Evolutionary conservation across 306 rosid species (phyloP), one percentile per base, ranked within the genome.

Genomic region (Fagus sylvatica): DNA sequence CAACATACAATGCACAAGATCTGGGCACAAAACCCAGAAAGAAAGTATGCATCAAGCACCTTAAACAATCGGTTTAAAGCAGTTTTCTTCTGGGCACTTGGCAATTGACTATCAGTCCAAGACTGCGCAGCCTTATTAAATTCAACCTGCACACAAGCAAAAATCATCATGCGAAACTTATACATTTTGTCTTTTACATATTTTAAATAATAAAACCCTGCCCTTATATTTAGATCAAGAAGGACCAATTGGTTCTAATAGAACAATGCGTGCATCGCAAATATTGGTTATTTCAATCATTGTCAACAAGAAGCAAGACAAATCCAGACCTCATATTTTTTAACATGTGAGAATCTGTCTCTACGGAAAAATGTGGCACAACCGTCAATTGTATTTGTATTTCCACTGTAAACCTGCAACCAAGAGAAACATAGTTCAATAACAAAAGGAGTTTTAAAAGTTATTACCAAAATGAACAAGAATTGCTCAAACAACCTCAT

Each of bases 321-420:
- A 36, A 77, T 77, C 82, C 88, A 56, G 61, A 92, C 99, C 99
- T 95, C 99, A 53, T 95, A 95, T 95, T 95, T 95, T 79, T 95
- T 95, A 70, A 95, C 96, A 75, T 91, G 98, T 1, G 94, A 82
- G 80, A 96, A 96, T 90, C 96, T 93, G 81, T 96, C 99, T 86
- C 97, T 85, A 48, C 98, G 99, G 84, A 90, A 96, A 88, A 96
- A 96, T 72, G 99, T 96, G 39, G 99, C 99, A 89, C 99, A 96
- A 37, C 99, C 98, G 55, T 96, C 99, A 80, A 96, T 88, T 54
- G 88, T 87, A 75, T 78, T 88, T 1, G 78, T 64, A 42, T 85
- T 91, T 73, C 89, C 90, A 69, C 48, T 83, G 67, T 79, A 86
- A 76, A 93, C 88, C 99, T 96, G 88, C 39, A 85, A 57, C 17